Evolutionary conservation across 225 moss, liverwort and hornwort species (phyloP).

Genomic region (Rhytidiadelphus loreus): DNA sequence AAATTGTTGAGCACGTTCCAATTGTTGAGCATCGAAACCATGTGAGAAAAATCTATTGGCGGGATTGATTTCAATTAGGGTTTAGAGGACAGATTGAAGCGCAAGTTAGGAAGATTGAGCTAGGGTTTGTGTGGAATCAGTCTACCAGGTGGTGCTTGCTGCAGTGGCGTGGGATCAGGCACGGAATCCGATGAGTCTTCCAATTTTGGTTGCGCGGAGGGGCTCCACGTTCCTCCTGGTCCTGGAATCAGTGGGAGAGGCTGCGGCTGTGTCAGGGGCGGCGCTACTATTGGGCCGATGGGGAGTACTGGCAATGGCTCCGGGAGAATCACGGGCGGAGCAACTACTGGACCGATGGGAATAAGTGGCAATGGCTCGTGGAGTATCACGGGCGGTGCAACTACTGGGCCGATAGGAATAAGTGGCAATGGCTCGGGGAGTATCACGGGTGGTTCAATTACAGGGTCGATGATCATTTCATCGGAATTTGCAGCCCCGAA

Average conservation of each 20-base stretch:
- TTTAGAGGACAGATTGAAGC: background rate
- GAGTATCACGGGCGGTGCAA: background rate
- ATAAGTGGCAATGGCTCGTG: conserved; percentile 10
- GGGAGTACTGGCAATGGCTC: conserved; percentile 10
- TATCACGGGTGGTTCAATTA: background rate
- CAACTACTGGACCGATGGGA: background rate
- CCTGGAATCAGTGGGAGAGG: conserved; percentile 20
- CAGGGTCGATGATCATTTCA: background rate
- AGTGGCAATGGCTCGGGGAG: conserved; percentile 5
- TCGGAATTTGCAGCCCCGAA: background rate
- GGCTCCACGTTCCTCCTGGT: conserved; percentile 6
- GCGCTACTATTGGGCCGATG: background rate
- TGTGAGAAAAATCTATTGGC: no score
- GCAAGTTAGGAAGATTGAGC: background rate
- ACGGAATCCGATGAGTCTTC: background rate
- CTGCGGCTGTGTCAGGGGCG: background rate
- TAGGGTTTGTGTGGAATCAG: background rate
- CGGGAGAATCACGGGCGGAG: background rate
- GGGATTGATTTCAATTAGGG: background rate
- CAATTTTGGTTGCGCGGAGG: background rate
- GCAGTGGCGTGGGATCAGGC: background rate
- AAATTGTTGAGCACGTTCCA: background rate
- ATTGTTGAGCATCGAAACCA: background rate
- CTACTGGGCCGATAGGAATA: background rate
- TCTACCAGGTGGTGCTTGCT: background rate